Conservation (phyloP, 257 asterid species). For the Knoxia roxburghii region DNA sequence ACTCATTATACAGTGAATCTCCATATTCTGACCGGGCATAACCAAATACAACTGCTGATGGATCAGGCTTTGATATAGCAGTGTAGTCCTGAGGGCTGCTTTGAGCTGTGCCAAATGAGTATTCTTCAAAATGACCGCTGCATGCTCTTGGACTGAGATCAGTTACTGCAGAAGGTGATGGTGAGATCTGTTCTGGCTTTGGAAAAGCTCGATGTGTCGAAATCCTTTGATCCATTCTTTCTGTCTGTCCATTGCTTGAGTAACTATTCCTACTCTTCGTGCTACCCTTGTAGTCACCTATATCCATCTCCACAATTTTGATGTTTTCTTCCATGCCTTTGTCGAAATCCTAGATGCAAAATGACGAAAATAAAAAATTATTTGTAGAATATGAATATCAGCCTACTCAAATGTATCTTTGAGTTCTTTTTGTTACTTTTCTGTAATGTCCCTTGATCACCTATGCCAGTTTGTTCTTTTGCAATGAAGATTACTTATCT, state of each 20-base stretch:
- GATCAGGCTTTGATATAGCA: conserved; percentile 56
- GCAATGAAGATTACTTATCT: background rate
- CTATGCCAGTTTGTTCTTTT: background rate
- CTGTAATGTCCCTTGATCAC: too few relatives aligned
- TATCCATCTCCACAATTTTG: conserved; percentile 92
- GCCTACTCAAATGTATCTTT: background rate
- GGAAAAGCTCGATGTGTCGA: conserved; percentile 27
- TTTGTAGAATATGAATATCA: background rate
- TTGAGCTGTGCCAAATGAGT: conserved; percentile 50
- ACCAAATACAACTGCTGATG: conserved; percentile 29
- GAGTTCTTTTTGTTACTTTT: background rate
- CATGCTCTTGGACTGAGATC: conserved; percentile 62
- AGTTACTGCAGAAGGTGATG: conserved; percentile 53
- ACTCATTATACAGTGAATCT: conserved; percentile 56
- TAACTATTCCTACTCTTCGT: conserved; percentile 58
- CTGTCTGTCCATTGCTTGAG: conserved; percentile 48
- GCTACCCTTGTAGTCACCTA: conserved; percentile 53
- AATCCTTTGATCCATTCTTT: conserved; percentile 33
- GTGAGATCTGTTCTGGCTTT: conserved; percentile 57
- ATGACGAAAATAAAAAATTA: background rate
- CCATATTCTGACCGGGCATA: conserved; percentile 63
- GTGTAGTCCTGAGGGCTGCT: conserved; percentile 81
- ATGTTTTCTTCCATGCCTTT: conserved; percentile 63
- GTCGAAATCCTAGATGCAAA: conserved; percentile 44
- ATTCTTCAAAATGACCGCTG: conserved; percentile 71